Conservation (phyloP, 2,329 filamentous ascomycete species). For the Aureobasidium sp. region DNA sequence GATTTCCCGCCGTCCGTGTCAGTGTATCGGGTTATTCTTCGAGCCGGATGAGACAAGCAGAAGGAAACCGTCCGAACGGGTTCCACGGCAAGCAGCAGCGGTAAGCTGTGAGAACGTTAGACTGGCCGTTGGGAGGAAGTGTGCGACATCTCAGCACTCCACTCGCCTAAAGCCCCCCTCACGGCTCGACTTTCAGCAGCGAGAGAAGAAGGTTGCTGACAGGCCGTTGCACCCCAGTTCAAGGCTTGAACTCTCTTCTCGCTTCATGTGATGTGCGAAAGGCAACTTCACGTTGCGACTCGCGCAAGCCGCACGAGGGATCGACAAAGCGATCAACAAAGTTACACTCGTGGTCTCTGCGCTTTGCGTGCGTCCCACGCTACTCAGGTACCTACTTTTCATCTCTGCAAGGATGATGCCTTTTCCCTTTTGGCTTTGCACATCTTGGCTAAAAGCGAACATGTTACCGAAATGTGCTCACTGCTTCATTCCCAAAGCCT, state of each 20-base stretch:
- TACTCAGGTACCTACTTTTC: background rate
- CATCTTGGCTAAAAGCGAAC: conserved; percentile 10
- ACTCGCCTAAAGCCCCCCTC: background rate
- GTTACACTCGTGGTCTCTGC: conserved; percentile 11
- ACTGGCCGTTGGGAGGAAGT: conserved; percentile 6
- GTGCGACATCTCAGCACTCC: conserved; percentile 2
- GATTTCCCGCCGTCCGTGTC: conserved; percentile 9
- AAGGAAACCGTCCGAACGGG: background rate
- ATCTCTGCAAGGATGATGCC: conserved; percentile 8
- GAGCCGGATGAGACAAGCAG: background rate
- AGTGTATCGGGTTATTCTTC: background rate
- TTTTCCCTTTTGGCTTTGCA: conserved; percentile 4
- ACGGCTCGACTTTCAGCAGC: conserved; percentile 3
- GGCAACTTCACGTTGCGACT: conserved; percentile 9
- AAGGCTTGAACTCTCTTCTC: conserved; percentile 10
- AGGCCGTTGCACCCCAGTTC: conserved; percentile 11
- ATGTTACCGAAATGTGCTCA: conserved; percentile 3
- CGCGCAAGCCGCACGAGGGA: conserved; percentile 7
- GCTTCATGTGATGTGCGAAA: conserved; percentile 1
- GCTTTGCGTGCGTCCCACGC: conserved; percentile 7
- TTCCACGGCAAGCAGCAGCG: conserved; percentile 6
- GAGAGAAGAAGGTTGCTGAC: conserved; percentile 11
- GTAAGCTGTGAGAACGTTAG: background rate
- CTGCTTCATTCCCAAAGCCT: background rate
- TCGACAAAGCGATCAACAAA: conserved; percentile 10